These are phyloP conservation scores for Neodidymelliopsis sp. DNA, from an alignment of 2,329 filamentous ascomycete species.

Conservation along the genomic window DNA sequence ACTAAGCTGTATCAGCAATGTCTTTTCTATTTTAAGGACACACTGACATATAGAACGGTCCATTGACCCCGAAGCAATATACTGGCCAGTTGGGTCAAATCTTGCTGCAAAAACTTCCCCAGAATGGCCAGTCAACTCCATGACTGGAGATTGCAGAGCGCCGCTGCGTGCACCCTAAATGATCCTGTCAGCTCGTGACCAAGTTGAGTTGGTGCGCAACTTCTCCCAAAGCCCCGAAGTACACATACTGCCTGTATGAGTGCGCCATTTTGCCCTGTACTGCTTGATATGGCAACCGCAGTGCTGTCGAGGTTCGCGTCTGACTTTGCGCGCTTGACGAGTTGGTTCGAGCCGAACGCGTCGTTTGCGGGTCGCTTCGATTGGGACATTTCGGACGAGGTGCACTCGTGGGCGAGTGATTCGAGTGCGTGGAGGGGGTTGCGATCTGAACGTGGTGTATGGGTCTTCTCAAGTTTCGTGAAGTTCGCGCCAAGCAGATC, in stretches of 20 bases:
- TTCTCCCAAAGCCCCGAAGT: conserved; percentile 50
- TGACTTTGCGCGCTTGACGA: conserved; percentile 88
- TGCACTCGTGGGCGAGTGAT: conserved; percentile 4
- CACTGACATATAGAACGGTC: conserved; percentile 84
- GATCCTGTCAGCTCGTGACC: conserved; percentile 41
- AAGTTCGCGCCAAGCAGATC: conserved; percentile 15
- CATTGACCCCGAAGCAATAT: conserved; percentile 95
- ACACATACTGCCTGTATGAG: conserved; percentile 71
- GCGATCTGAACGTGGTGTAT: conserved; percentile 11
- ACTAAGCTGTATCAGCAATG: conserved; percentile 61
- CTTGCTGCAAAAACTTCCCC: conserved; percentile 90
- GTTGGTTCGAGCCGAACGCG: conserved; percentile 78
- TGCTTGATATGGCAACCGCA: conserved; percentile 65
- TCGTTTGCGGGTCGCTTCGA: conserved; percentile 92
- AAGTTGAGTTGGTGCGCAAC: conserved; percentile 24
- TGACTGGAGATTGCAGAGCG: conserved; percentile 85
- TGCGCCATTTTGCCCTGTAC: conserved; percentile 65
- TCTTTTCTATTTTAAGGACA: conserved; percentile 11
- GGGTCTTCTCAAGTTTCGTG: conserved; percentile 15
- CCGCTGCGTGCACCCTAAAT: conserved; percentile 80
- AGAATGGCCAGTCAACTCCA: conserved; percentile 82
- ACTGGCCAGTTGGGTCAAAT: conserved; percentile 86
- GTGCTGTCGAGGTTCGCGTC: conserved; percentile 63
- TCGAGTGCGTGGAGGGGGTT: neutral
- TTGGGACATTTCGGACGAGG: conserved; percentile 71